Percentiles rank a stretch among this genome's conserved stretches.
Evolutionary conservation across 768 basidiomycete species (phyloP).

Genomic region (Tremella yokohamensis): DNA sequence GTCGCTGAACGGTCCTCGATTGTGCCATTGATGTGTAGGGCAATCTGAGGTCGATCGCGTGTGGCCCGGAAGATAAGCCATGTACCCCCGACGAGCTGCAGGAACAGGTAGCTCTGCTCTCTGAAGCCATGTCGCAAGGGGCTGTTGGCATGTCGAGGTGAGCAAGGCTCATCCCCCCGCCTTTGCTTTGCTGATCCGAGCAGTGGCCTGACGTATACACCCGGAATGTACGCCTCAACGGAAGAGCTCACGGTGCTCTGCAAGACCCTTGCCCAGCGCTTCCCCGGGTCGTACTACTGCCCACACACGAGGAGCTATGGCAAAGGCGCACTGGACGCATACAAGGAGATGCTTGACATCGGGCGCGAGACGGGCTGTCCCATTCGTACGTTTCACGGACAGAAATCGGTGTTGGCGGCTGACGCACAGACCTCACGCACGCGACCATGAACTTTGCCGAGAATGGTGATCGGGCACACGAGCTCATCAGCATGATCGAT

Average conservation of each 20-base stretch:
- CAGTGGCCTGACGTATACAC: slow-evolving; percentile 46
- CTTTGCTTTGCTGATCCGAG: background rate
- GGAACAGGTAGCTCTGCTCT: slow-evolving; percentile 33
- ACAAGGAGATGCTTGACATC: slow-evolving; percentile 45
- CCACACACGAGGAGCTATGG: slow-evolving; percentile 49
- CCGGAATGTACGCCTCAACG: slow-evolving; percentile 49
- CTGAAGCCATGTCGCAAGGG: slow-evolving; percentile 39
- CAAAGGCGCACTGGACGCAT: slow-evolving; percentile 34
- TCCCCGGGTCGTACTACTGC: slow-evolving; percentile 43
- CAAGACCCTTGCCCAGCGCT: slow-evolving; percentile 25
- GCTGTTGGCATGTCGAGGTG: slow-evolving; percentile 49
- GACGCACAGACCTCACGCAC: slow-evolving; percentile 43
- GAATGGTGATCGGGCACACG: slow-evolving; percentile 40
- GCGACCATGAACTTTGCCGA: slow-evolving; percentile 48
- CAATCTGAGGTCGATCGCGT: slow-evolving; percentile 44
- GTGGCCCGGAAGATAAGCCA: slow-evolving; percentile 36
- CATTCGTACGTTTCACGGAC: slow-evolving; percentile 29
- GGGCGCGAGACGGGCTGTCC: slow-evolving; percentile 39
- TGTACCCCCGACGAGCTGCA: slow-evolving; percentile 32
- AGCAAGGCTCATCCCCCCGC: slow-evolving; percentile 3
- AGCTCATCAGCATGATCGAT: slow-evolving; percentile 40
- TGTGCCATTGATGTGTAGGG: slow-evolving; percentile 23
- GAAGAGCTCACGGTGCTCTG: slow-evolving; percentile 41
- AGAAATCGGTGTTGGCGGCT: background rate
- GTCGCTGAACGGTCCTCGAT: too few species aligned